Base-by-base conservation (phyloP, 225 moss, liverwort and hornwort genomes). In the Neckera pumila region DNA sequence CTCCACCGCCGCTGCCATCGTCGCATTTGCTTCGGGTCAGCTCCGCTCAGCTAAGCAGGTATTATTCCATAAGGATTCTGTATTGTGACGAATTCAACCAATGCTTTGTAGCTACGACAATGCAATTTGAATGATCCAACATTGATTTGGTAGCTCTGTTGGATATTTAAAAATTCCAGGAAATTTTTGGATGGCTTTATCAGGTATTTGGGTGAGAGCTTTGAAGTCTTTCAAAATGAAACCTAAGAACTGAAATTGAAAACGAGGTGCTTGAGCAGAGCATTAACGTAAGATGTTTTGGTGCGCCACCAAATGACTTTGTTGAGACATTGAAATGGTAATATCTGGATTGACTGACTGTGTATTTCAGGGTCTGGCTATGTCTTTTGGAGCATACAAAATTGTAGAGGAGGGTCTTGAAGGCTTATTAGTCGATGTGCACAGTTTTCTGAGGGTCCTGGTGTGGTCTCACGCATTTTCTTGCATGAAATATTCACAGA, bases 11-110 rank as follows among this genome's bases (percentile, higher is more conserved):
- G 19, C n/a, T 67, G 70, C 72, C 16, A n/a, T 81, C 77, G 43
- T 82, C 86, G 4, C 86, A 86, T 79, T 89, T 86, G 66, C 84
- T 86, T 78, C 81, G 88, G 13, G 79, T 67, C n/a, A 53, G 53
- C 86, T 73, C n/a, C 49, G 71, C 89, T 62, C 89, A 65, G 40
- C 72, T 86, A 13, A 82, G 58, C 82, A 88, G 92, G 90, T 88
- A 88, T 64, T 42, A 23, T 45, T 87, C 45, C 45, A 2, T 57
- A 43, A 84, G 57, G 47, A 40, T 66, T 90, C n/a, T 5, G 38
- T 69, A 12, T 74, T 76, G 57, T 85, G 54, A 43, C n/a, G 25
- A 43, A 19, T 38, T 85, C 70, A 42, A 75, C 9, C 16, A 81
- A 76, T 63, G 26, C 26, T 73, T 73, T 81, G 23, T 63, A 57